These are phyloP conservation scores for Naegleria gruberi DNA, from an alignment of 208 protist genomes.

Conservation along the genomic window DNA sequence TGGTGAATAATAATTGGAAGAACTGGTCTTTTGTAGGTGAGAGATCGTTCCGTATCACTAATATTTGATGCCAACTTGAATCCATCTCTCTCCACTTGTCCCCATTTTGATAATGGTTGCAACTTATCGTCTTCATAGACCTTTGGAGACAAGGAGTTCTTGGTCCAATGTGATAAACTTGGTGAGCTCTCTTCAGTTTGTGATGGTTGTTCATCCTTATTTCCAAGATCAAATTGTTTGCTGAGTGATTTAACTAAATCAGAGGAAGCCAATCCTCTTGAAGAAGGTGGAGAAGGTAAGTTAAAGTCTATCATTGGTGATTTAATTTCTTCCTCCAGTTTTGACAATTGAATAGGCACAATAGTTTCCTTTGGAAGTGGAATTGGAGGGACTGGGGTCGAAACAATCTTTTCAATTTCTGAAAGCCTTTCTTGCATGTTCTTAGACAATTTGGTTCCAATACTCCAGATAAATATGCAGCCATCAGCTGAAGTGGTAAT, in stretches of 20 bases:
- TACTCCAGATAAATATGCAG: conserved; percentile 33
- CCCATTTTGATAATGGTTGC: background rate
- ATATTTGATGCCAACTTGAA: background rate
- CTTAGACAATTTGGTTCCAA: background rate
- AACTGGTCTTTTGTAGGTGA: background rate
- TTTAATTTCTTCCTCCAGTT: background rate
- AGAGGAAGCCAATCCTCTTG: background rate
- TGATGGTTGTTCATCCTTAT: background rate
- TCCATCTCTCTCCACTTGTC: background rate
- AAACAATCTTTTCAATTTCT: background rate
- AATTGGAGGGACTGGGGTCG: background rate
- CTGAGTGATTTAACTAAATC: background rate
- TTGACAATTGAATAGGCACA: background rate
- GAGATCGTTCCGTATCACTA: background rate
- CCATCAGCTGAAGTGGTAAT: conserved; percentile 32
- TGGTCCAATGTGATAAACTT: background rate
- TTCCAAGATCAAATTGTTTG: background rate
- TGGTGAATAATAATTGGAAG: background rate
- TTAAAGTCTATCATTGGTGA: background rate
- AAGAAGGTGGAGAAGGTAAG: background rate
- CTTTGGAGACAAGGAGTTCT: background rate
- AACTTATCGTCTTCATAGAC: background rate
- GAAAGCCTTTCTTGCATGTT: conserved; percentile 8
- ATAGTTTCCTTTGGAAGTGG: background rate
- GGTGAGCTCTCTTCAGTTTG: background rate